These are phyloP conservation scores for Allium sativum DNA, from an alignment of 106 monocot species.

Conservation along the genomic window DNA sequence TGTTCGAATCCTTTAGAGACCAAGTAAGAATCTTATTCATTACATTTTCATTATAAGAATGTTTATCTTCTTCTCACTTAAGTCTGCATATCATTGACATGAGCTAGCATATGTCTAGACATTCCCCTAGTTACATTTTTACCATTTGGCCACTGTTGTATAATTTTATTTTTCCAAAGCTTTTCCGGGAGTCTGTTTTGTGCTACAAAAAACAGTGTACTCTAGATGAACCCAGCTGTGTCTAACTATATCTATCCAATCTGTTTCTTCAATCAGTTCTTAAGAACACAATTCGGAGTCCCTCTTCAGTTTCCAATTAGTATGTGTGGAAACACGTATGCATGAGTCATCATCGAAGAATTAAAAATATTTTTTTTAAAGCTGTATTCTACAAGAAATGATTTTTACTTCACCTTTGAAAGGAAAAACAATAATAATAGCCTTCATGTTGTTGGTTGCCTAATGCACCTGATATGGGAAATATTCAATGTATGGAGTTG, in stretches of 20 bases:
- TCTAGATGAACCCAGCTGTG: too few relatives aligned
- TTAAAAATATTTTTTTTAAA: neutral
- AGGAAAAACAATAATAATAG: neutral
- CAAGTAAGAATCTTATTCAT: conserved; percentile 37
- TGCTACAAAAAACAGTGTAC: neutral
- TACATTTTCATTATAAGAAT: neutral
- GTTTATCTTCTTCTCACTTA: too few relatives aligned
- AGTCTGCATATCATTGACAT: too few relatives aligned
- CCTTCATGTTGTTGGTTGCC: conserved; percentile 46
- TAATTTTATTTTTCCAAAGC: neutral
- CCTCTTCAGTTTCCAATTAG: too few relatives aligned
- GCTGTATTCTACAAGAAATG: neutral
- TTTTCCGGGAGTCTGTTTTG: neutral
- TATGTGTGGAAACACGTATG: too few relatives aligned
- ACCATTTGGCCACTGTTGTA: neutral
- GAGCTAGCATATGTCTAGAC: too few relatives aligned
- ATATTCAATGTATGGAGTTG: conserved; percentile 95
- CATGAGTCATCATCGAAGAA: too few relatives aligned
- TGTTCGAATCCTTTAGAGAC: conserved; percentile 99
- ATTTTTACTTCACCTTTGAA: neutral
- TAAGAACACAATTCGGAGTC: too few relatives aligned
- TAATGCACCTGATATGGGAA: conserved; percentile 95
- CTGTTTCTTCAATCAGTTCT: too few relatives aligned
- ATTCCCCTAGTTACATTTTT: too few relatives aligned
- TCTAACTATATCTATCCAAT: too few relatives aligned